phyloP scores from a whole-genome alignment of 2,329 filamentous ascomycete species.

The Zymoseptoria pseudotritici region DNA sequence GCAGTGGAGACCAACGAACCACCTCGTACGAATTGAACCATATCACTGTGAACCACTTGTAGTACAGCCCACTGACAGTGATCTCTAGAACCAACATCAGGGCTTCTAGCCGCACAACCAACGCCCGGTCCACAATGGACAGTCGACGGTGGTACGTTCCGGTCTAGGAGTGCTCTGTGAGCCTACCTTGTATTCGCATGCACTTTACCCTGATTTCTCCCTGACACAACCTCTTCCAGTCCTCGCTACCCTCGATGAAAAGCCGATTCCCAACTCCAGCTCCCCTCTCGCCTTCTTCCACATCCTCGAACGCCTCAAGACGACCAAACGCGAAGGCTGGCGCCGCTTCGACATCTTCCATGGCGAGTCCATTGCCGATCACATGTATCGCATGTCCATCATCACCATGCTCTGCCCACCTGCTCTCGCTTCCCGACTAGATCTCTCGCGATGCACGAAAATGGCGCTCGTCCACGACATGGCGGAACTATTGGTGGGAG shows the following conservation, averaged over 20 bases:
- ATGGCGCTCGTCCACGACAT: conserved; percentile 98
- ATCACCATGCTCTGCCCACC: conserved; percentile 88
- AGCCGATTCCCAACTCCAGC: conserved; percentile 51
- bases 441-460: conserved; percentile 77
- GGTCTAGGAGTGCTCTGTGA: conserved; percentile 11
- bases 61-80: not conserved
- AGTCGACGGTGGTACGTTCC: conserved; percentile 40
- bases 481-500: conserved; percentile 89
- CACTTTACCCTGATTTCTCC: not conserved
- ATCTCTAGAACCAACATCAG: conserved; percentile 28
- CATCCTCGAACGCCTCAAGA: conserved; percentile 87
- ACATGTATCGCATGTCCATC: conserved; percentile 99
- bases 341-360: conserved; percentile 68
- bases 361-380: conserved; percentile 89
- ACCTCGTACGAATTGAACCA: conserved; percentile 23
- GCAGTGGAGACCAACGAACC: conserved; percentile 37
- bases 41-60: not conserved
- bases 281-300: conserved; percentile 92
- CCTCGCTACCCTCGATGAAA: conserved; percentile 54
- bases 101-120: conserved; percentile 26
- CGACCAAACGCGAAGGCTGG: conserved; percentile 94
- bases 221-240: conserved; percentile 38
- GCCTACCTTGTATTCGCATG: conserved; percentile 6
- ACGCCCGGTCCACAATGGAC: conserved; percentile 32
- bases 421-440: conserved; percentile 60